Percentiles rank a stretch among this genome's conserved stretches.
These are phyloP conservation scores for Leccinum broughii DNA, from an alignment of 768 basidiomycete species.

Conservation along the genomic window DNA sequence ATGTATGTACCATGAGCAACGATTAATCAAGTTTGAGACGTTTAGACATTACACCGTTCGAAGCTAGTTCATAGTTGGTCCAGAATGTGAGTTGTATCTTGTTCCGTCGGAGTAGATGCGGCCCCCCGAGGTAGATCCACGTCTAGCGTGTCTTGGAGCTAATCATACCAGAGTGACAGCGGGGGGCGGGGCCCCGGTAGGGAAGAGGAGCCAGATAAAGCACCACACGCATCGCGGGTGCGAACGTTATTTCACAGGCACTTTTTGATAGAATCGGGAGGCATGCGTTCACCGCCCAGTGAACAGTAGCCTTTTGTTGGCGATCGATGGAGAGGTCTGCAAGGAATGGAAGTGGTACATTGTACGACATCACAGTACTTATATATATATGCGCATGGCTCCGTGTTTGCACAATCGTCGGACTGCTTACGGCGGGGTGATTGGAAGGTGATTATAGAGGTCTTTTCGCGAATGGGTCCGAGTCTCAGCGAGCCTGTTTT, in stretches of 20 bases:
- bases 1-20: background rate
- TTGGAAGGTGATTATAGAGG: background rate
- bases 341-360: background rate
- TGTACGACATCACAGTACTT: background rate
- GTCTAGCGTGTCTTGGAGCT: background rate
- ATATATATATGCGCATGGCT: background rate
- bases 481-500: background rate
- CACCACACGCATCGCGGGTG: background rate
- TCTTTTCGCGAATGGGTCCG: conserved; percentile 8
- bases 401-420: background rate
- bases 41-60: background rate
- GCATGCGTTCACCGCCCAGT: background rate
- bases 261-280: background rate
- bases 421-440: background rate
- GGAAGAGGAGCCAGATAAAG: background rate
- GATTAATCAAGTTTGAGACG: background rate
- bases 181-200: too few relatives aligned
- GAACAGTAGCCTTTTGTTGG: background rate
- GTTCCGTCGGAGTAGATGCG: background rate
- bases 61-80: background rate
- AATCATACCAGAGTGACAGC: too few relatives aligned
- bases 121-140: background rate
- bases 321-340: background rate
- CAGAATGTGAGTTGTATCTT: background rate
- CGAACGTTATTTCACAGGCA: background rate